phyloP scores from a whole-genome alignment of 1,284 basidiomycete species.

The Melampsora larici-populina region DNA sequence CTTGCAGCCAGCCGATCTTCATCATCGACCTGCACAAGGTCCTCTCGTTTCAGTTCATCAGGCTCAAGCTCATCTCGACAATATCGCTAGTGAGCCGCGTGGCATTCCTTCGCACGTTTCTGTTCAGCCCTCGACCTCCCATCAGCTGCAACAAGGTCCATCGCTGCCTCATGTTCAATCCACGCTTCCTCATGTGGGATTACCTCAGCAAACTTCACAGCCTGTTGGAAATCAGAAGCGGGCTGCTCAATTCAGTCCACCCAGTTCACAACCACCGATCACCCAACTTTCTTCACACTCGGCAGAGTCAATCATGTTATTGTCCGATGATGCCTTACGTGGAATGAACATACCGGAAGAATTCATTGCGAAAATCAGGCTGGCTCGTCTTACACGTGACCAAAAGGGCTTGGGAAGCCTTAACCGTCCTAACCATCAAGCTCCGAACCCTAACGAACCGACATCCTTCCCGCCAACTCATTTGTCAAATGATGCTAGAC shows the following conservation, averaged over 20 bases:
- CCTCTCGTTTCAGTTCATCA: neutral
- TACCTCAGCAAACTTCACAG: conserved; percentile 6
- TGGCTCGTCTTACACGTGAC: conserved; percentile 29
- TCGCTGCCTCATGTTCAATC: neutral
- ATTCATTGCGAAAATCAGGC: conserved; percentile 21
- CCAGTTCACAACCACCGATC: neutral
- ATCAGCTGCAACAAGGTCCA: conserved; percentile 14
- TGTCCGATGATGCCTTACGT: conserved; percentile 41
- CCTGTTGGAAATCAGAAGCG: neutral
- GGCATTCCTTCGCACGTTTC: neutral
- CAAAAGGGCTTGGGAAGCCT: neutral
- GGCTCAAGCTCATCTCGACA: conserved; percentile 24
- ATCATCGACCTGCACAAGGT: conserved; percentile 12
- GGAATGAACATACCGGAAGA: conserved; percentile 9
- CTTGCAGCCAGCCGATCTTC: neutral
- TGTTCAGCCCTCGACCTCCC: neutral
- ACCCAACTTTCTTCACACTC: neutral
- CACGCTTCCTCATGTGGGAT: conserved; percentile 1
- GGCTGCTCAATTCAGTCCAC: neutral
- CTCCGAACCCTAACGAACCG: conserved; percentile 5
- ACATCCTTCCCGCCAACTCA: neutral
- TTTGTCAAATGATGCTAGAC: neutral
- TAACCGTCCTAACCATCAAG: too few species aligned
- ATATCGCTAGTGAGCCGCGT: neutral
- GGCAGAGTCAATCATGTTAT: conserved; percentile 19